These are phyloP conservation scores for Xylaria sp. DNA, from an alignment of 495 filamentous ascomycete genomes.

Conservation along the genomic window DNA sequence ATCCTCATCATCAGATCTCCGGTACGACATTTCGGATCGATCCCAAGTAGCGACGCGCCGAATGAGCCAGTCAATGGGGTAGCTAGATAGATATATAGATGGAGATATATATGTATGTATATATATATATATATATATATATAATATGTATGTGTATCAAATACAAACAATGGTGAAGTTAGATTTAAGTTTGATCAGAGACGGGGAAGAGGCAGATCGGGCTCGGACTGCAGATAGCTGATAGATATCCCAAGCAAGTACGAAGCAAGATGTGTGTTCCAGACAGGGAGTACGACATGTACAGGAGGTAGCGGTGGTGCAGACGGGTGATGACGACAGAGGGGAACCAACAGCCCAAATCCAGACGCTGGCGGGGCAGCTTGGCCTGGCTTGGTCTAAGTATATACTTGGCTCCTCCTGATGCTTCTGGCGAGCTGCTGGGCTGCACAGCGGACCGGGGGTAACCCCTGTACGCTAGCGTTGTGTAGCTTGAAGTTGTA, in stretches of 20 bases:
- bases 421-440: neutral
- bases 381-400: neutral
- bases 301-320: too few relatives aligned
- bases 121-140: neutral
- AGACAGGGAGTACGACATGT: constrained; percentile 12
- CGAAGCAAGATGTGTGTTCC: constrained; percentile 1
- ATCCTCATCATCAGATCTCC: constrained; percentile 46
- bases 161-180: neutral
- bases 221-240: constrained; percentile 1
- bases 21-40: constrained; percentile 25
- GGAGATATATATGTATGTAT: neutral
- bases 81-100: neutral
- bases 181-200: neutral
- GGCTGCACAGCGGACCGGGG: neutral
- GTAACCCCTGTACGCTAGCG: neutral
- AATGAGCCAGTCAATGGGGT: neutral
- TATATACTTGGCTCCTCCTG: constrained; percentile 5
- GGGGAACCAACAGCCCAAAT: neutral
- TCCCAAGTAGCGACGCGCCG: neutral
- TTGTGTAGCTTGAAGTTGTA: constrained; percentile 7
- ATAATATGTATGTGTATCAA: too few relatives aligned
- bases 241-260: constrained; percentile 5
- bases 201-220: neutral
- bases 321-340: constrained; percentile 24
- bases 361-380: neutral